A percentile compares a stretch with the other conserved stretches of the same genome.
Evolutionary conservation across 2,329 filamentous ascomycete species (phyloP).

Genomic region (Trichoderma hamatum): DNA sequence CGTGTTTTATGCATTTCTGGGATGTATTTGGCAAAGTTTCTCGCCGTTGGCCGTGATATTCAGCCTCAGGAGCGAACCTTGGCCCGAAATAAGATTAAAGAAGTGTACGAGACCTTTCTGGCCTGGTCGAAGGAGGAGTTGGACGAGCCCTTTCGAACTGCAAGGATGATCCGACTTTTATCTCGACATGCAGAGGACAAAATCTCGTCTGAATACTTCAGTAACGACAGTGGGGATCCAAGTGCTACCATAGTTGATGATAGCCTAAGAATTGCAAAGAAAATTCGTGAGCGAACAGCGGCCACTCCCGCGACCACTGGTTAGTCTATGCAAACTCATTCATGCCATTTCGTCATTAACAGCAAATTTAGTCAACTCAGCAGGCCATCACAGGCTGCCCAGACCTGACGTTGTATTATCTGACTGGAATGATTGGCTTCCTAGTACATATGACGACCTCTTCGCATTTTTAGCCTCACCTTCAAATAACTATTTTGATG

Average conservation of each 20-base stretch:
- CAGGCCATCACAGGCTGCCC: background rate
- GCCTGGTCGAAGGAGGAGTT: background rate
- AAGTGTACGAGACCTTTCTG: background rate
- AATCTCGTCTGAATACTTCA: background rate
- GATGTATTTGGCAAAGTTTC: background rate
- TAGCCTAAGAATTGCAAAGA: background rate
- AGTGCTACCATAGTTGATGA: background rate
- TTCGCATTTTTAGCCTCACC: background rate
- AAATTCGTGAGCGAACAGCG: background rate
- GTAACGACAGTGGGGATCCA: background rate
- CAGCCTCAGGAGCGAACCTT: background rate
- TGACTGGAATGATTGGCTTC: background rate
- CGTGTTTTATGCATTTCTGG: background rate
- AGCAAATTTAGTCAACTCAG: background rate
- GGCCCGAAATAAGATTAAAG: background rate
- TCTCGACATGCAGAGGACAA: background rate
- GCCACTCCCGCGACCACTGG: background rate
- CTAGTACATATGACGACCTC: background rate
- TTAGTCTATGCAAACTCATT: background rate
- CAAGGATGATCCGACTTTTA: background rate
- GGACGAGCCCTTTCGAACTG: background rate
- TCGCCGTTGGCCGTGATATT: background rate
- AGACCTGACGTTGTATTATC: background rate
- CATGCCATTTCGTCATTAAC: background rate
- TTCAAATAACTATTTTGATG: background rate